Base-by-base conservation (phyloP, 352 stramenopile genomes). In the Globisporangium sylvaticum region DNA sequence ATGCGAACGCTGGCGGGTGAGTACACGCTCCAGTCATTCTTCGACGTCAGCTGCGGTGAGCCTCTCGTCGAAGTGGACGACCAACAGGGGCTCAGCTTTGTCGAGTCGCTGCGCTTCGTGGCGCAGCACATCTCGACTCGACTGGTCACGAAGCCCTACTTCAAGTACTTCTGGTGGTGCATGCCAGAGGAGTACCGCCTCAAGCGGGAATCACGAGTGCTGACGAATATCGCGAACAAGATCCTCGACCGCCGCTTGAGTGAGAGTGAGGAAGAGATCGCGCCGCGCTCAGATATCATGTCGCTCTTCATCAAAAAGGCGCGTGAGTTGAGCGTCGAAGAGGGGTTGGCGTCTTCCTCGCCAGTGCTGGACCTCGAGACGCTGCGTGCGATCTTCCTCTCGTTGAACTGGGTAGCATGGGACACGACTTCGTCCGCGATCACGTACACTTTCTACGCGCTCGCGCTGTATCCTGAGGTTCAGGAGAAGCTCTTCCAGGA, bases 301-400 rank as follows among this genome's bases (percentile, higher is more conserved):
- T 84, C 75, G 25, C 31, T 84, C 20, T 85, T 86, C 44, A 86
- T 88, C 62, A 73, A 74, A 44, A 86, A 82, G 39, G 72, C 75
- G 10, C 71, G 74, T 4, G 76, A 79, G 24, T 25, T 84, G 22
- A 32, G 15, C 29, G 29, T 32, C 29, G 9, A 34, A 37, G 32
- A 37, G 29, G 29, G 29, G 2, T 32, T 37, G 32, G 7, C 31
- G 31, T 10, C 31, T 2, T 8, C 29, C 9, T 37, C 32, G 32
- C 32, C 32, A 10, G 32, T 39, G 32, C 32, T 39, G 32, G 32
- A 39, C 32, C 7, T 39, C 8, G 32, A 0, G 32, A 14, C 32
- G 1, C 8, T 39, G 8, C 9, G 32, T 1, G 7, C 32, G 9
- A 39, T 39, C 32, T 14, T 39, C 8, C 32, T 39, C 1, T 14